Evolutionary conservation across 2,329 filamentous ascomycete species (phyloP), one percentile per base, ranked within the genome.

Genomic region (Trichoderma pleuroti): DNA sequence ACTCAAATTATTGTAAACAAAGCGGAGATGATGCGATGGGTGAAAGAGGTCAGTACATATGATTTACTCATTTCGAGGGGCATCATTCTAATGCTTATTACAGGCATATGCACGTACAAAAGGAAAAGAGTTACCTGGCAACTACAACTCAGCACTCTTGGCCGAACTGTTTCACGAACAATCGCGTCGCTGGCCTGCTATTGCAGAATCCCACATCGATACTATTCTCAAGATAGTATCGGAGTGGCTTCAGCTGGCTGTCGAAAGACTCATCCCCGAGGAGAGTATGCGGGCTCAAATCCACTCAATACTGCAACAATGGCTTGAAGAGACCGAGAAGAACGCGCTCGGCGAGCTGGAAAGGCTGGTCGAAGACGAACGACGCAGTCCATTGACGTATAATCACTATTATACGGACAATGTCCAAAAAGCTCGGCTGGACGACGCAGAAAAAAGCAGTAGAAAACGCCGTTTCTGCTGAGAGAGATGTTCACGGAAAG

Each of bases 401-500:
- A 67, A 67, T 2, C 64, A 67, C n/a, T 67, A 59, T 5, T 67
- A 59, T 24, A 67, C 64, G 28, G 64, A 67, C 24, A 67, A 67
- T 9, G 52, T 67, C 18, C 64, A 67, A 14, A 67, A 67, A 18
- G 5, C 18, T 57, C 32, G 52, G 5, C 1, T n/a, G 2, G 26
- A 59, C 4, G 12, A n/a, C 12, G 12, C 24, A 32, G 12, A 46
- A 57, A 4, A 9, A 24, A 7, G 52, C 26, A 9, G 16, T 59
- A 6, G 14, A 21, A n/a, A 8, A 12, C 0, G 52, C 32, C 12
- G 9, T 67, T 12, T 18, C 5, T 16, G 26, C 34, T 18, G 18
- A 57, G 8, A 28, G 10, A 4, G 7, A 36, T 5, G 1, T 1
- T n/a, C 1, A 6, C 1, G 63, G 49, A 4, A 30, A 28, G 16